Base-by-base conservation (phyloP, 225 moss, liverwort and hornwort genomes). In the Sphagnum contortum region DNA sequence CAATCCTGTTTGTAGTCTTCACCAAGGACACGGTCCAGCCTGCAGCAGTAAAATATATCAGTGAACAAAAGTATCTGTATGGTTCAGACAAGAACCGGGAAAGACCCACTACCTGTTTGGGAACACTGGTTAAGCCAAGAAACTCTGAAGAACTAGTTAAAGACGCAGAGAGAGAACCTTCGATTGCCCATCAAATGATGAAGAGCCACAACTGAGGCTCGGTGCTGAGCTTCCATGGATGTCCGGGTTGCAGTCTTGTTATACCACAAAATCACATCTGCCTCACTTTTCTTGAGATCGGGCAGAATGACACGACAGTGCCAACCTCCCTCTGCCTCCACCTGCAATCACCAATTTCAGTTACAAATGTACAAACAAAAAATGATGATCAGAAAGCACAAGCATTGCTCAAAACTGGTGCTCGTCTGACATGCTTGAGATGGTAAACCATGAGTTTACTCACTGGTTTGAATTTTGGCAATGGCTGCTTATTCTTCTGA, bases 171-270 rank as follows among this genome's bases (percentile, higher is more conserved):
- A 52, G 52, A 52, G 6, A 5, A 88, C 91, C 88, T 88, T 49
- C 88, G 88, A 76, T 88, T 86, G 68, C 88, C 91, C 88, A 84
- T 83, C 44, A 88, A 70, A 65, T 81, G 71, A 75, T 88, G 86
- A 56, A 91, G 77, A 65, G 80, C 91, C 50, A 81, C 73, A 68
- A 91, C 86, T 47, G 88, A 72, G 68, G 91, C 86, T 44, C 88
- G 79, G 76, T 91, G 91, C 57, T 91, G 85, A 55, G 91, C 85
- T 77, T 88, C 91, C 71, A 83, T 88, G 12, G 88, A 88, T 71
- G 91, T 70, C 49, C 83, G 85, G 12, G 81, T 76, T 45, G 83
- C 77, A 46, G 76, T 72, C 45, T 76, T 85, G 71, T 77, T 79
- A 68, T 81, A 91, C 91, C 91, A 91, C 55, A 91, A 68, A 50